Evolutionary conservation across 2,329 filamentous ascomycete species (phyloP), one percentile per base, ranked within the genome.

Genomic region (Neofusicoccum laricinum): DNA sequence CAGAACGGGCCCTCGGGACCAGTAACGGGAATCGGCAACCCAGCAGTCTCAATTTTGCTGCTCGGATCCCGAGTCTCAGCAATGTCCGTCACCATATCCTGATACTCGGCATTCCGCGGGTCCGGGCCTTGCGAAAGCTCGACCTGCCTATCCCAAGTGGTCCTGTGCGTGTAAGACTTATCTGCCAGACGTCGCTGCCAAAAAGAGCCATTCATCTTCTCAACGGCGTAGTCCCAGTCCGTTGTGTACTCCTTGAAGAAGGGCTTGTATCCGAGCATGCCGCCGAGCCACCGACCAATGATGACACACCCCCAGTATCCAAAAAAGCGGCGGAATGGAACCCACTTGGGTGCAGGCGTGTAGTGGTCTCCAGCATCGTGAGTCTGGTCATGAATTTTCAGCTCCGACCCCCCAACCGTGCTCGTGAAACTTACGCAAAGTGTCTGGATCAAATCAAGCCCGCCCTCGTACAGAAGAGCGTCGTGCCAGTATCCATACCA

Each of bases 351-450:
- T 1, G 75, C 53, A 0, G 75, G 71, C 2, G 76, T 66, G 65
- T 78, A 79, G 8, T 73, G 73, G 25, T 72, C 76, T 1, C 77
- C 77, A 8, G 75, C 77, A 67, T 80, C 77, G 49, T 76, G 78
- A 68, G 76, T 78, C 76, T 79, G 45, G 2, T 17, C 17, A 30
- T 11, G 21, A 30, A 45, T n/a, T 11, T 7, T 32, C 21, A 43
- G 43, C 50, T 7, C 14, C 34, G 30, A 19, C 25, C 36, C 8
- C 15, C n/a, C 66, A 17, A n/a, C 17, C 12, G 4, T n/a, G 2
- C 41, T 15, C n/a, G 12, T 3, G 41, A 12, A 3, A 17, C 67
- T 64, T 67, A 77, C 76, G 32, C 66, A 67, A 51, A 76, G 65
- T 61, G 72, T 66, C 67, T 78, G 76, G 40, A 78, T 69, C 45